These are phyloP conservation scores for Lentinula raphanica DNA, from an alignment of 768 basidiomycete species.

Conservation along the genomic window DNA sequence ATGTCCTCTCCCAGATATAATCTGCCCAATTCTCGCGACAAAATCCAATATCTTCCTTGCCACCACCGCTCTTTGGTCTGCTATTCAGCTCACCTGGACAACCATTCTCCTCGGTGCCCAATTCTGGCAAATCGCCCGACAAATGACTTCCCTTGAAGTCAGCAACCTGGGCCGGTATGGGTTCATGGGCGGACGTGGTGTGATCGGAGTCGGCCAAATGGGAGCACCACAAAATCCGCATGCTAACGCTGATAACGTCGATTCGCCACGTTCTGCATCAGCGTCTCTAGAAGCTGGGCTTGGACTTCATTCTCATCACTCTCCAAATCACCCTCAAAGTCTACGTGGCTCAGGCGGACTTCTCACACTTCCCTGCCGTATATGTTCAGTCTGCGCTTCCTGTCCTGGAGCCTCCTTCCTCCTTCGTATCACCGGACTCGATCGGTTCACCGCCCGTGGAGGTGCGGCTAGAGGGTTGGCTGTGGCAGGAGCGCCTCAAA, in stretches of 20 bases:
- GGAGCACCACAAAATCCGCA: conserved; percentile 53
- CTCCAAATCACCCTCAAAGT: conserved; percentile 38
- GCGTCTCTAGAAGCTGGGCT: conserved; percentile 20
- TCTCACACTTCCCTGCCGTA: conserved; percentile 15
- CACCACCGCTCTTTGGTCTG: conserved; percentile 76
- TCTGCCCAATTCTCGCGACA: conserved; percentile 65
- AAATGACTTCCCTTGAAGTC: conserved; percentile 96
- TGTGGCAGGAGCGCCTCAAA: conserved; percentile 67
- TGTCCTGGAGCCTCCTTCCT: conserved; percentile 59
- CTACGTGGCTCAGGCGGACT: conserved; percentile 23
- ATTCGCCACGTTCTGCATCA: conserved; percentile 10
- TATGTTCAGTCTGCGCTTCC: conserved; percentile 9
- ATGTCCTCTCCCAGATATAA: conserved; percentile 59
- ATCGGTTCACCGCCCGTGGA: conserved; percentile 82
- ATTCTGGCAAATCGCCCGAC: conserved; percentile 86
- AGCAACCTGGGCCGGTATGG: conserved; percentile 93
- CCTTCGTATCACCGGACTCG: conserved; percentile 88
- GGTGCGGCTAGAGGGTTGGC: conserved; percentile 84
- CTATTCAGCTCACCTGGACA: conserved; percentile 95
- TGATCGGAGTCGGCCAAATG: conserved; percentile 69
- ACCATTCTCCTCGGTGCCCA: conserved; percentile 80
- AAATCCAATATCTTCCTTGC: conserved; percentile 77
- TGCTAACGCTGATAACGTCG: conserved; percentile 21
- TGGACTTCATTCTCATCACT: conserved; percentile 37
- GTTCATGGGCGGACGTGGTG: conserved; percentile 91